These are phyloP conservation scores for Mucor velutinosus DNA, from an alignment of 371 early-diverging fungal species.

Conservation along the genomic window DNA sequence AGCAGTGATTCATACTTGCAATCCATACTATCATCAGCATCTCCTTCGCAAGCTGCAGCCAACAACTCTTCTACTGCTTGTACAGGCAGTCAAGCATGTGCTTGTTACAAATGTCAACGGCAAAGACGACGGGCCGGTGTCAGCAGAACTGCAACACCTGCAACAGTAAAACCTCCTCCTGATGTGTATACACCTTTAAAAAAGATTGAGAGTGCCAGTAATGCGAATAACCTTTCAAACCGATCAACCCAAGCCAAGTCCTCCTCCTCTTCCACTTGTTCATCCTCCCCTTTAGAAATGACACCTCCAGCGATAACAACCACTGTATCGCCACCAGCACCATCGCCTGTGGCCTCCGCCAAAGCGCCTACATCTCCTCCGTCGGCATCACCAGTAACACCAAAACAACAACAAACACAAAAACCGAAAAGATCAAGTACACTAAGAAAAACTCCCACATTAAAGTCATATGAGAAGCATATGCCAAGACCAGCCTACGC, in stretches of 20 bases:
- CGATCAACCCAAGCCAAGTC: conserved; percentile 1
- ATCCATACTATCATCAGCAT: conserved; percentile 21
- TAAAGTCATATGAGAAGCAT: conserved; percentile 43
- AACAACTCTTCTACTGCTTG: conserved; percentile 14
- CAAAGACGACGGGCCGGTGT: conserved; percentile 42
- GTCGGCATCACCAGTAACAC: neutral
- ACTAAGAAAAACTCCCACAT: conserved; percentile 41
- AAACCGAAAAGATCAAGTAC: conserved; percentile 20
- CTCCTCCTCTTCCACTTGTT: neutral
- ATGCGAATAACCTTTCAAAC: neutral
- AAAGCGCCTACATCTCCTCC: neutral
- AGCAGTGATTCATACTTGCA: conserved; percentile 24
- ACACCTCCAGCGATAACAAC: neutral
- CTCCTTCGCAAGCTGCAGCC: conserved; percentile 9
- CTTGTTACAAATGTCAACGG: conserved; percentile 50
- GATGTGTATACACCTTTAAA: conserved; percentile 5
- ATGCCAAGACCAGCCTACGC: conserved; percentile 38
- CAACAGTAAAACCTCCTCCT: neutral
- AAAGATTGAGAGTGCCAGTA: neutral
- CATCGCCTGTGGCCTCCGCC: neutral
- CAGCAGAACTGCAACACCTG: conserved; percentile 3
- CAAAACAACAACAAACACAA: neutral
- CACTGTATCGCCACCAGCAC: conserved; percentile 1
- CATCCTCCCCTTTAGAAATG: neutral
- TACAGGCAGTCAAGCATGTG: conserved; percentile 26